Evolutionary conservation across 1,139 yeast species (phyloP), one percentile per base, ranked within the genome.

Genomic region (Candida frijolesensis): DNA sequence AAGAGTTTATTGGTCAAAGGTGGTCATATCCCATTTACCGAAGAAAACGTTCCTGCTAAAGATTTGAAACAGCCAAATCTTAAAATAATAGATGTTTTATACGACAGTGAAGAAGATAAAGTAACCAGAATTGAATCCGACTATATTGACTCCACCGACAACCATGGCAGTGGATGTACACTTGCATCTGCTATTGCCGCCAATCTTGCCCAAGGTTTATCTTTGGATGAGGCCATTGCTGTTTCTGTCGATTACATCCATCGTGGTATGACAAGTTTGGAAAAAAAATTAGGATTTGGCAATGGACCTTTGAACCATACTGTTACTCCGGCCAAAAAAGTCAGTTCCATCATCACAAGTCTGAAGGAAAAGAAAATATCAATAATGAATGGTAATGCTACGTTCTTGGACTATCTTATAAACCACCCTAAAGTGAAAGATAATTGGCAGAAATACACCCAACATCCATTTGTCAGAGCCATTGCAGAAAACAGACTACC

Each of bases 91-190:
- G 96, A 90, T 62, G 77, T 88, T 1, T 70, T 90, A 32, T 87
- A 81, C 60, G 76, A 82, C 52, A 75, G 81, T 1, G 55, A 62
- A 2, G 57, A 61, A 0, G 74, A 71, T 4, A 59, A 62, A 1
- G 66, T 74, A 41, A 71, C 76, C 1, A 63, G 81, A 0, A 83
- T 80, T 61, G 74, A 76, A 54, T 82, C 91, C 8, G 65, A 64
- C 2, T 80, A 65, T 57, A 66, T 84, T 16, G 65, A 70, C 3
- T 75, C 89, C 1, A 63, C 68, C 3, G 81, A 84, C 59, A 84
- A 91, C 0, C 97, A 91, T 64, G 97, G 97, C 9, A 89, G 97
- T 1, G 97, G 97, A 0, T 91, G 97, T 65, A 88, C 97, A 0
- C 72, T 91, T 47, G 84, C 96, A 0, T 85, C 96, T 1, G 79